Conservation (phyloP, 345 rosid genomes). For the Raphanus sativus region DNA sequence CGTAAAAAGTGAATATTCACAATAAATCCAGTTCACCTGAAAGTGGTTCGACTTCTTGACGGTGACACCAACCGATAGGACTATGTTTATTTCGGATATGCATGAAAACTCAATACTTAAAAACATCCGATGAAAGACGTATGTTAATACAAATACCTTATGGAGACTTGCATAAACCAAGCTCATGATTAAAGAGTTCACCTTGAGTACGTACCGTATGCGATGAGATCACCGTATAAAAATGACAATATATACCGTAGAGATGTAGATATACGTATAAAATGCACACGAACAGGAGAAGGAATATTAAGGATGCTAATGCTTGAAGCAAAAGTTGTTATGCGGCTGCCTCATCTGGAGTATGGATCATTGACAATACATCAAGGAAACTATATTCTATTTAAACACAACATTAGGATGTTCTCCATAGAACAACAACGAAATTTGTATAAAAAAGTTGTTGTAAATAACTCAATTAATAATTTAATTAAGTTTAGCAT, state of each 20-base stretch:
- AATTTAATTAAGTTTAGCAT: not conserved
- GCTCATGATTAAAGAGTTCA: not conserved
- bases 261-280: not conserved
- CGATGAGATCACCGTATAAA: not conserved
- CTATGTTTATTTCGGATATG: no score
- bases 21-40: not conserved
- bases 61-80: not conserved
- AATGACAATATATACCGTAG: not conserved
- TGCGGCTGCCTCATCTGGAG: not conserved
- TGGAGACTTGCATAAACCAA: not conserved
- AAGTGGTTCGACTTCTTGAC: constrained; percentile 20
- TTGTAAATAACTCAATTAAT: not conserved
- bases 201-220: not conserved
- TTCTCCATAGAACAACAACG: not conserved
- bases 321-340: constrained; percentile 28
- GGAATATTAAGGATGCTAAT: constrained; percentile 16
- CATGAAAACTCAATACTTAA: not conserved
- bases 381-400: not conserved
- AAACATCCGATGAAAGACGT: not conserved
- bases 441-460: not conserved
- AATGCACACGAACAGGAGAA: constrained; percentile 9
- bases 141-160: not conserved
- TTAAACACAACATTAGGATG: not conserved
- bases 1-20: not conserved
- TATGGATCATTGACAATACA: not conserved